A percentile compares a stretch with the other conserved stretches of the same genome.
phyloP scores from a whole-genome alignment of 441 rosid species.

The Syzygium malaccense region DNA sequence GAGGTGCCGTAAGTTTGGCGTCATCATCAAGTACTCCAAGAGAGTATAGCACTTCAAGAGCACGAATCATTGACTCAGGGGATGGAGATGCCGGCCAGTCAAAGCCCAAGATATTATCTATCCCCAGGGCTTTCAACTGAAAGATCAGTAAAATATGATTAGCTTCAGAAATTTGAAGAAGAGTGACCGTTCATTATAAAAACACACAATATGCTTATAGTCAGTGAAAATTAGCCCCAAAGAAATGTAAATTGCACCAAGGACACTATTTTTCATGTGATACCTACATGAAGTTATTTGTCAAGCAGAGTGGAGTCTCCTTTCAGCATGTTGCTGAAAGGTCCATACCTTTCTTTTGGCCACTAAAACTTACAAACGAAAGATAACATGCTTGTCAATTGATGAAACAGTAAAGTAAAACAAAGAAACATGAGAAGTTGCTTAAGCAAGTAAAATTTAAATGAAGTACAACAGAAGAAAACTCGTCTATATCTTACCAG shows the following conservation, averaged over 20 bases:
- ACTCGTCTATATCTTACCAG: background rate
- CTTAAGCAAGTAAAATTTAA: background rate
- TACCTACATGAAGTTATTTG: background rate
- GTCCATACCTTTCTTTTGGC: background rate
- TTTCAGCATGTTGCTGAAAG: background rate
- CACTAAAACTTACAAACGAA: background rate
- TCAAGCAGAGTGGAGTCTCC: background rate
- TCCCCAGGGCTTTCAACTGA: conserved; percentile 91
- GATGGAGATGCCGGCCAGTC: conserved; percentile 98
- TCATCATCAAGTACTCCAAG: conserved; percentile 91
- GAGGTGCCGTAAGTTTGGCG: conserved; percentile 95
- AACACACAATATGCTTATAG: background rate
- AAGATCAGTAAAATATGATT: conserved; percentile 10
- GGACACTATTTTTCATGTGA: background rate
- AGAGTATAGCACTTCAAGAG: conserved; percentile 93
- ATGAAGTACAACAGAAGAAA: background rate
- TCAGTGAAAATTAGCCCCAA: background rate
- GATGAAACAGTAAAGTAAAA: background rate
- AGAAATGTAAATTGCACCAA: background rate
- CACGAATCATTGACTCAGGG: conserved; percentile 83
- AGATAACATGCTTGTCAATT: background rate
- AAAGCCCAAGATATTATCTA: conserved; percentile 92
- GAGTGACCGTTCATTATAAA: background rate
- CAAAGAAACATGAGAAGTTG: background rate
- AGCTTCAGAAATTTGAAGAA: background rate